Evolutionary conservation across 495 filamentous ascomycete genomes (phyloP).

Genomic region (Talaromyces trachyspermus): DNA sequence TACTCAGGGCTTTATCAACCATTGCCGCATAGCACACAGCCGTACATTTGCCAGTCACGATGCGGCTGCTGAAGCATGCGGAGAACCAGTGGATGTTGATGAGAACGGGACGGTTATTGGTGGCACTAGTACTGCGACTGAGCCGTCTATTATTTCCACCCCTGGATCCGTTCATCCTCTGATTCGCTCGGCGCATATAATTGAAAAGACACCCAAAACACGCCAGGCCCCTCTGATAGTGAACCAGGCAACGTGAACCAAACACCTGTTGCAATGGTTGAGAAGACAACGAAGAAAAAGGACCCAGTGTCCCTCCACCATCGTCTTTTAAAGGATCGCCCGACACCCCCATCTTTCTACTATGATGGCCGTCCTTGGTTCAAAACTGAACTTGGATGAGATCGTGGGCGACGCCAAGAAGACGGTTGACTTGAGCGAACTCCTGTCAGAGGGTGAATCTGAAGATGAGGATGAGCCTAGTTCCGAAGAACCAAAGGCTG

Average conservation of each 20-base stretch:
- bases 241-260: no score
- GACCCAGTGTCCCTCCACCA: conserved; percentile 7
- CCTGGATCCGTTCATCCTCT: conserved; percentile 61
- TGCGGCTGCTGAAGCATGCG: conserved; percentile 83
- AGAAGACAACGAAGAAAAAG: background rate
- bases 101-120: conserved; percentile 49
- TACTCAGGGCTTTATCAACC: conserved; percentile 96
- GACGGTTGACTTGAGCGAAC: conserved; percentile 18
- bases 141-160: conserved; percentile 23
- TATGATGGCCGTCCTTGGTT: conserved; percentile 57
- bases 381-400: conserved; percentile 54
- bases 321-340: conserved; percentile 51
- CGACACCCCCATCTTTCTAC: conserved; percentile 71
- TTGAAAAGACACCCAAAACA: conserved; percentile 45
- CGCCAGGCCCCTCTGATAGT: no score
- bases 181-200: conserved; percentile 51
- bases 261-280: conserved; percentile 1
- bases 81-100: conserved; percentile 68
- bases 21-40: conserved; percentile 90
- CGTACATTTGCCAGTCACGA: conserved; percentile 91
- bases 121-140: conserved; percentile 31
- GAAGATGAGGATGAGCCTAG: conserved; percentile 14
- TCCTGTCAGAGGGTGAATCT: conserved; percentile 24
- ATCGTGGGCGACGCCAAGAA: conserved; percentile 33
- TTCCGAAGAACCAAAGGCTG: conserved; percentile 11